Base-by-base conservation (phyloP, 2,329 filamentous ascomycete genomes). In the Pseudomassariella vexata region DNA sequence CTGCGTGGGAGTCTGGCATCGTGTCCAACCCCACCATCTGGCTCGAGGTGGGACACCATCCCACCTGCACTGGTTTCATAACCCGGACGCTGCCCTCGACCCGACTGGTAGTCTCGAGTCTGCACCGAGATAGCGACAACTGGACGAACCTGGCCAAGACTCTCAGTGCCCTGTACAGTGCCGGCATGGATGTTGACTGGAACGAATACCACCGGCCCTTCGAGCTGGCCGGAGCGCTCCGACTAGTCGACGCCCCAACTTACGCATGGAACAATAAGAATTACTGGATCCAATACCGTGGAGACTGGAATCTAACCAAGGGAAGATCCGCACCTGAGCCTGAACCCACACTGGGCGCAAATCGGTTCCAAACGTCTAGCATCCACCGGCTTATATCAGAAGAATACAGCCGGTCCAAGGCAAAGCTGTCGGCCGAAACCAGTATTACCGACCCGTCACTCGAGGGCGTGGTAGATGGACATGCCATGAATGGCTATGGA, bases 1-100 rank as follows among this genome's bases (percentile, higher is more conserved):
- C 57, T 19, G 73, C 70, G 1, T 60, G 65, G 32, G 57, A 60
- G 2, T 57, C 63, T 8, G 64, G 63, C 28, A 47, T 68, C 7
- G 65, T 80, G 20, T 62, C 73, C 29, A 68, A 72, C 19, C 66
- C 67, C 45, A 77, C 73, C 6, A 58, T 72, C 6, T 84, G 74
- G 69, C 51, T 85, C 29, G 82, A 86, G 46, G 62, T 85, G 37
- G 82, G 82, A 2, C 77, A 80, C 4, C 75, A 84, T 39, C 77
- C 79, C 1, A 68, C 82, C 9, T 80, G 74, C 56, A 63, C 65
- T 7, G 66, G 66, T 16, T 79, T 86, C 60, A 65, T 83, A 36
- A 72, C 70, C 52, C 60, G 66, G 3, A 72, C 61, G 5, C 55
- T 75, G 20, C 56, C 58, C 15, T 40, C 55, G 8, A 46, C 57